phyloP scores from a whole-genome alignment of 2,329 filamentous ascomycete genomes.

The Calonectria leucothoes region DNA sequence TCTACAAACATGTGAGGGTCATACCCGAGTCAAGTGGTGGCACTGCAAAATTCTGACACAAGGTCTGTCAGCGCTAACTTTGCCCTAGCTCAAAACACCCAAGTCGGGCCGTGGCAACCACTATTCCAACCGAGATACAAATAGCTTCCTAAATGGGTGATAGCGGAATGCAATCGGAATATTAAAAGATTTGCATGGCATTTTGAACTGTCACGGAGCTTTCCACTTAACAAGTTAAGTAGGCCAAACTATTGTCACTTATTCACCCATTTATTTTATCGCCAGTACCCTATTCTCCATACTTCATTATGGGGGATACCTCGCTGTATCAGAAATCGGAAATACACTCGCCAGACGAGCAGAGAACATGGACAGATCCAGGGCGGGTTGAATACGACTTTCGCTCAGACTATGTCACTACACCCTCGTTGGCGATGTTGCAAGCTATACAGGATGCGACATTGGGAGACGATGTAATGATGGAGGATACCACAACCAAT shows the following conservation, averaged over 20 bases:
- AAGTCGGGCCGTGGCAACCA: neutral
- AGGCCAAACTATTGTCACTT: neutral
- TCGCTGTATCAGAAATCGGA: neutral
- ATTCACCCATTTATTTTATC: neutral
- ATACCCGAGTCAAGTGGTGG: too few relatives aligned
- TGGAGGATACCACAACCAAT: neutral
- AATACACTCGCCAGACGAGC: neutral
- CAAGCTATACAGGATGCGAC: neutral
- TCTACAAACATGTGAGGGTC: too few relatives aligned
- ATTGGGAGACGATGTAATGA: neutral
- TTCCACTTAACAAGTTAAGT: too few relatives aligned
- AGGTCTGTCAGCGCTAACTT: neutral
- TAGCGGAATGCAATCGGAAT: too few relatives aligned
- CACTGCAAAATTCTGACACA: too few relatives aligned
- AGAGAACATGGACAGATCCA: neutral
- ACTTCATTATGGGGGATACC: neutral
- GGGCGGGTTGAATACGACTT: neutral
- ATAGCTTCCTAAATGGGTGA: neutral
- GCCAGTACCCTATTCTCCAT: neutral
- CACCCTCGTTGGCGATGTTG: neutral
- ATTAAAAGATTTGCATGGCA: too few relatives aligned
- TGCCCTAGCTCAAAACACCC: neutral
- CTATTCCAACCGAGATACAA: neutral
- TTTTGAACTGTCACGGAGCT: too few relatives aligned
- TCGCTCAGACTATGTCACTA: neutral